Evolutionary conservation across 148 eudicot species (phyloP).

Genomic region (Pharnaceum exiguum): DNA sequence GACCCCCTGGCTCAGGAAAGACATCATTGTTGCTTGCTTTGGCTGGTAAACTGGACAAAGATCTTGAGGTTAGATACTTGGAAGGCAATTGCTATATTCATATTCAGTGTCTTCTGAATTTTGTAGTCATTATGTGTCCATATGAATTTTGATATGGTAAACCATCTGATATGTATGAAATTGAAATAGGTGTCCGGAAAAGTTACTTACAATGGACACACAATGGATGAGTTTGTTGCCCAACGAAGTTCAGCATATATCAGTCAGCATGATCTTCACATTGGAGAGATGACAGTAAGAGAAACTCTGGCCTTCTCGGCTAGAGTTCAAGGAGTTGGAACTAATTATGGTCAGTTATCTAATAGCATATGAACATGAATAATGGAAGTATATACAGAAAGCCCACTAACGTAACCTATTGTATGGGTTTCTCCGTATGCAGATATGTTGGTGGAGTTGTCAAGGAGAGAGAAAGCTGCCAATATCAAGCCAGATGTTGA

Average conservation of each 20-base stretch:
- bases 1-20: slow-evolving; percentile 91
- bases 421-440: slow-evolving; percentile 9
- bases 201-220: slow-evolving; percentile 51
- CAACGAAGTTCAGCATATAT: slow-evolving; percentile 52
- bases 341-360: slow-evolving; percentile 37
- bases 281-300: slow-evolving; percentile 56
- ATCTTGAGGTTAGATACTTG: slow-evolving; percentile 37
- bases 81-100: not conserved
- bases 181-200: slow-evolving; percentile 35
- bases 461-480: slow-evolving; percentile 60
- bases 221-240: slow-evolving; percentile 48
- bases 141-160: not conserved
- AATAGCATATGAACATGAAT: slow-evolving; percentile 1
- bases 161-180: not conserved
- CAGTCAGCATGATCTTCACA: slow-evolving; percentile 56
- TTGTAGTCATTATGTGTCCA: not conserved
- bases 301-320: slow-evolving; percentile 58
- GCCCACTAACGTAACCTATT: too few relatives aligned
- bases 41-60: slow-evolving; percentile 72
- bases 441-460: slow-evolving; percentile 57
- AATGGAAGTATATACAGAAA: too few relatives aligned
- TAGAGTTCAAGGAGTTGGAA: slow-evolving; percentile 57
- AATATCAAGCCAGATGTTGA: slow-evolving; percentile 65
- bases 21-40: slow-evolving; percentile 71
- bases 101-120: not conserved